A percentile compares a stretch with the other conserved stretches of the same genome.
These are phyloP conservation scores for Lactuca sativa DNA, from an alignment of 129 eudicot species.

Conservation along the genomic window DNA sequence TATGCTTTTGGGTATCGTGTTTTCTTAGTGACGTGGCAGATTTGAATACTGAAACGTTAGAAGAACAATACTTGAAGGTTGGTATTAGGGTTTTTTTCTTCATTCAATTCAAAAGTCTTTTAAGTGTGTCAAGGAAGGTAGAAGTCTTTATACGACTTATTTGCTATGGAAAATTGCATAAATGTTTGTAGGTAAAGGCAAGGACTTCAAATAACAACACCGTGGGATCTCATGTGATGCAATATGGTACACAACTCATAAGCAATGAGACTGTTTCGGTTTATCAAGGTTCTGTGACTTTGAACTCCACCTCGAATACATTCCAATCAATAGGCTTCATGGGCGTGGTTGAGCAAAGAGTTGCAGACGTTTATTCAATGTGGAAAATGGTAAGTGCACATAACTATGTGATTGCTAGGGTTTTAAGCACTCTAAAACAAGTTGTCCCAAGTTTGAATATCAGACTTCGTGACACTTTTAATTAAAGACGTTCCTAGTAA, in stretches of 20 bases:
- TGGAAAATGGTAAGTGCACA: constrained; percentile 46
- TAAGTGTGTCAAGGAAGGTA: neutral
- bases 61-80: constrained; percentile 60
- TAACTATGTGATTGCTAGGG: too few species aligned
- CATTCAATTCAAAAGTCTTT: neutral
- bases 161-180: neutral
- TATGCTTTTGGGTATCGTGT: neutral
- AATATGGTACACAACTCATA: constrained; percentile 56
- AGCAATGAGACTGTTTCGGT: constrained; percentile 54
- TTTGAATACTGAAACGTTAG: constrained; percentile 58
- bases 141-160: neutral
- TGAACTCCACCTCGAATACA: constrained; percentile 34
- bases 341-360: constrained; percentile 59
- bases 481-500: neutral
- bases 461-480: neutral
- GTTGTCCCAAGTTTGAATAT: too few species aligned
- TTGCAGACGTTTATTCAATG: constrained; percentile 57
- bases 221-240: constrained; percentile 81
- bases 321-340: constrained; percentile 6
- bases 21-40: constrained; percentile 58
- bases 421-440: neutral
- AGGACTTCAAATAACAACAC: constrained; percentile 61
- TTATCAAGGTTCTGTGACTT: constrained; percentile 63
- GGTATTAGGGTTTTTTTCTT: neutral
- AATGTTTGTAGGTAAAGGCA: constrained; percentile 50